Base-by-base conservation (phyloP, 495 filamentous ascomycete genomes). In the Glonium stellatum region DNA sequence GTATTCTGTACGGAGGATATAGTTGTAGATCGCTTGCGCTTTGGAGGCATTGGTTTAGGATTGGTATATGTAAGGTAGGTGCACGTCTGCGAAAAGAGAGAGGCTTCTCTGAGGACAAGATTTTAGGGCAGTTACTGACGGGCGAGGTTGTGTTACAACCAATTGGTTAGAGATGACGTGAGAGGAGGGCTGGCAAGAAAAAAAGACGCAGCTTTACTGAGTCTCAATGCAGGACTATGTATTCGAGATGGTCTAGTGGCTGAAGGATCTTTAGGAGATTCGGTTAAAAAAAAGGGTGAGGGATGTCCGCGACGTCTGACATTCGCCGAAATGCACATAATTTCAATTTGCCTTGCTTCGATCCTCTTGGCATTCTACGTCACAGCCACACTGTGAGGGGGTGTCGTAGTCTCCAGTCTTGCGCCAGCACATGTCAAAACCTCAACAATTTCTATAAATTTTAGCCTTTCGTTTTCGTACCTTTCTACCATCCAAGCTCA, bases 11-110 rank as follows among this genome's bases (percentile, higher is more conserved):
- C 57, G 34, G 65, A 60, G 31, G 65, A 64, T 21, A 65, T n/a
- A 18, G 62, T 65, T 13, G 34, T 63, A 18, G 57, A 19, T 60
- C 65, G 48, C 59, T 65, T 68, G 49, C 65, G 65, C 37, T 68
- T 68, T 25, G 65, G 59, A 13, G 65, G 65, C 65, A 67, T 67
- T 19, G 27, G 6, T 25, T 15, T 1, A 25, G 11, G 25, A 50
- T 4, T 8, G 0, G 48, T 23, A 25, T 51, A 44, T 44, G 18
- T 18, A 44, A 18, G 39, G 39, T 18, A 18, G 39, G 36, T 4
- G 39, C 39, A 44, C 4, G 12, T 44, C 18, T 31, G n/a, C n/a
- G 27, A 31, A 31, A 31, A 6, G 27, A 15, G 39, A 44, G 13
- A 44, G 4, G 10, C 39, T 15, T 13, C 13, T 44, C 39, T 11